Conservation (phyloP, 306 rosid genomes). For the Fragaria iinumae region DNA sequence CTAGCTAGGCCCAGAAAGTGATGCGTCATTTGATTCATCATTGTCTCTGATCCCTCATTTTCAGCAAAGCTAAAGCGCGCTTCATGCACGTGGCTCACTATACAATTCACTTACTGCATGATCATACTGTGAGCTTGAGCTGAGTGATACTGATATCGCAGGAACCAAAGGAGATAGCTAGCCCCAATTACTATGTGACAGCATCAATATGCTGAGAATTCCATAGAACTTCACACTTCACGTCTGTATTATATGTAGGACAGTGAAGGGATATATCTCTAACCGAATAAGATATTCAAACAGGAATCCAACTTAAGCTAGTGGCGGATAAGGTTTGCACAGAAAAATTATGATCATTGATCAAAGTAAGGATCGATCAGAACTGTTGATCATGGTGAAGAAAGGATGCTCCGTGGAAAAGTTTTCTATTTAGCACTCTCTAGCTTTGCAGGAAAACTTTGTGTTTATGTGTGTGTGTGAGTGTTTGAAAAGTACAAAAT, state of each 20-base stretch:
- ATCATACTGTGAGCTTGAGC: neutral
- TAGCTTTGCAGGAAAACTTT: neutral
- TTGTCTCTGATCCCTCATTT: neutral
- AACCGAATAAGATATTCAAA: slow-evolving; percentile 14
- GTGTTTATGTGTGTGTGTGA: neutral
- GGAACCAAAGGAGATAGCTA: neutral
- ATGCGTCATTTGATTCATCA: slow-evolving; percentile 13
- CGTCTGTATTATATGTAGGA: neutral
- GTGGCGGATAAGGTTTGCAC: slow-evolving; percentile 22
- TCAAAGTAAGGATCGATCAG: neutral
- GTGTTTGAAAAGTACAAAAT: neutral
- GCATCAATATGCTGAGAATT: slow-evolving; percentile 12
- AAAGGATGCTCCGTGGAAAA: slow-evolving; percentile 5
- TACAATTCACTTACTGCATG: neutral
- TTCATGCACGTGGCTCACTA: neutral
- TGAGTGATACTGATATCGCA: neutral
- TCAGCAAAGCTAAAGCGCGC: neutral
- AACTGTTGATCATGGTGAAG: neutral
- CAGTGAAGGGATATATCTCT: slow-evolving; percentile 19
- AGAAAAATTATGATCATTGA: slow-evolving; percentile 18
- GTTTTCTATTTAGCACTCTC: slow-evolving; percentile 16
- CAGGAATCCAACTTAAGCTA: slow-evolving; percentile 19
- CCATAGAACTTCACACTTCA: too few relatives aligned
- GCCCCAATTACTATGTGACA: neutral
- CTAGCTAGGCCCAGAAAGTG: slow-evolving; percentile 4